These are phyloP conservation scores for Blumeriella jaapii DNA, from an alignment of 2,329 filamentous ascomycete genomes.

Conservation along the genomic window DNA sequence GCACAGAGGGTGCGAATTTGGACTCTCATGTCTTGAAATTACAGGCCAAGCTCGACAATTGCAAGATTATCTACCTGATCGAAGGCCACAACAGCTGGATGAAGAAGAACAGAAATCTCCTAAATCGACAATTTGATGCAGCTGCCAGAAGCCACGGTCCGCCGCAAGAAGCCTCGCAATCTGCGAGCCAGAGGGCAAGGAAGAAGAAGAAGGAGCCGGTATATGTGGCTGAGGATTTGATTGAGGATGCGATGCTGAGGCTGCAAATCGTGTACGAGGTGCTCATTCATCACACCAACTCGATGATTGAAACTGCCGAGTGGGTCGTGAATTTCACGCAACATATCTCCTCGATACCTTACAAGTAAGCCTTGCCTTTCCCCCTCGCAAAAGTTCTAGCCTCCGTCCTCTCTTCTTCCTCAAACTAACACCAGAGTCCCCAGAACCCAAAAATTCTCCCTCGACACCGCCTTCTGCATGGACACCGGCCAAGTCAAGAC, in stretches of 20 bases:
- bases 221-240: slow-evolving; percentile 52
- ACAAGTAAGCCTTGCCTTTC: slow-evolving; percentile 40
- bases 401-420: slow-evolving; percentile 18
- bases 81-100: slow-evolving; percentile 57
- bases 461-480: slow-evolving; percentile 62
- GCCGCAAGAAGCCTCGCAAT: slow-evolving; percentile 25
- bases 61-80: slow-evolving; percentile 56
- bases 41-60: slow-evolving; percentile 38
- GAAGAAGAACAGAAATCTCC: slow-evolving; percentile 54
- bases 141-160: slow-evolving; percentile 43
- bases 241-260: slow-evolving; percentile 60
- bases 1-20: slow-evolving; percentile 37
- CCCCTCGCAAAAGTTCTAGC: too few relatives aligned
- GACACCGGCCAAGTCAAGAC: slow-evolving; percentile 63
- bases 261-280: slow-evolving; percentile 57
- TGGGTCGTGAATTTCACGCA: slow-evolving; percentile 68
- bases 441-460: slow-evolving; percentile 33
- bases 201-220: slow-evolving; percentile 33
- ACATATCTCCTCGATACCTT: slow-evolving; percentile 66
- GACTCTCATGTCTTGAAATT: slow-evolving; percentile 47
- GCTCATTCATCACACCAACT: slow-evolving; percentile 57
- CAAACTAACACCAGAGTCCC: background rate
- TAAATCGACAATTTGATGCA: slow-evolving; percentile 56
- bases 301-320: slow-evolving; percentile 52
- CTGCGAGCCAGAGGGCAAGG: slow-evolving; percentile 13